Base-by-base conservation (phyloP, 768 basidiomycete genomes). In the Mycena kentingensis region DNA sequence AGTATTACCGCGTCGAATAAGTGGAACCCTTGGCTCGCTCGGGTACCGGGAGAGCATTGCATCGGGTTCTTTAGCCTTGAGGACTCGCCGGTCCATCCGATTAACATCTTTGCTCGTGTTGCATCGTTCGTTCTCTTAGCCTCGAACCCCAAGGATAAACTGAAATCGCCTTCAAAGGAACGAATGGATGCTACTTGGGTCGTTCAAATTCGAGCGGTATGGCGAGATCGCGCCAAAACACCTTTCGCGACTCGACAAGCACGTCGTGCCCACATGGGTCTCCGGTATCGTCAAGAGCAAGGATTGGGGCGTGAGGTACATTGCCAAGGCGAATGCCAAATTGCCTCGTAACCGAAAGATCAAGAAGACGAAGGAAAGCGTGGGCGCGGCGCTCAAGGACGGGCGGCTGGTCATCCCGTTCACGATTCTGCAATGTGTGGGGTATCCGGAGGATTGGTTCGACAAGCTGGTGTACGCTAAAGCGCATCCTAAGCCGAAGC, bases 381-480 rank as follows among this genome's bases (percentile, higher is more conserved):
- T 63, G 13, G 15, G 44, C 2, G 28, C 49, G n/a, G 62, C 55
- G 18, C 42, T 63, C 11, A 12, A 41, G 11, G 62, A 63, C 25
- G 62, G 62, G 5, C 52, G 58, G 5, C 26, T 62, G 3, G 18
- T 5, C 12, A 63, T 63, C 21, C 42, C 50, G 8, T 63, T 62
- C 53, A 58, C 52, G 11, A 53, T 62, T 27, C 49, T 63, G 25
- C 51, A 58, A 25, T 62, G 62, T 25, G 60, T 58, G n/a, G 55
- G 55, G n/a, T 63, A 57, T 46, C 62, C 61, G 7, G 26, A 55
- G 12, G 55, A 60, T 11, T 62, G 58, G 62, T 53, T 59, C 37
- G 55, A 62, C 25, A 24, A 47, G n/a, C 47, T 62, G 26, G 18
- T 54, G 16, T 34, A 58, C 21, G 56, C 51, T 28, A 39, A 57